These are phyloP conservation scores for Tulasnella sp. DNA, from an alignment of 768 basidiomycete species.

Conservation along the genomic window DNA sequence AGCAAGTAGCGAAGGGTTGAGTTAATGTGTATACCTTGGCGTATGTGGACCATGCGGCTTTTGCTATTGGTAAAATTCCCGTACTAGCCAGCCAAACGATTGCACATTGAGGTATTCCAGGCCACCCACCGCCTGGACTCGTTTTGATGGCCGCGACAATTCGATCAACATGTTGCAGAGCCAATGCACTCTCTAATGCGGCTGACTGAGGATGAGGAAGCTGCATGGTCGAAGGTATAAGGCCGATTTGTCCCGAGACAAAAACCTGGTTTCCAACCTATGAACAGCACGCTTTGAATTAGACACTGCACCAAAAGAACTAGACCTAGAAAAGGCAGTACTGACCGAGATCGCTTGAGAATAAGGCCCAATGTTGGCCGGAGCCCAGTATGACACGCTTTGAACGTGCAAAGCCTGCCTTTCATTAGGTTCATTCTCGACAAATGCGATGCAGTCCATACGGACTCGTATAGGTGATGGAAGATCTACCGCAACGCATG, in stretches of 20 bases:
- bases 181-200: slow-evolving; percentile 54
- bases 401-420: slow-evolving; percentile 86
- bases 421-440: slow-evolving; percentile 26
- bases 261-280: slow-evolving; percentile 69
- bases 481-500: slow-evolving; percentile 78
- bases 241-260: slow-evolving; percentile 89
- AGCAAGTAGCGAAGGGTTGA: too few relatives aligned
- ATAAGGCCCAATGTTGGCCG: slow-evolving; percentile 97
- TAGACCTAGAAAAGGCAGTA: slow-evolving; percentile 11
- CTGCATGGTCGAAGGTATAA: slow-evolving; percentile 59
- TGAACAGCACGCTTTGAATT: neutral
- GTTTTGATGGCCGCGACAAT: slow-evolving; percentile 47
- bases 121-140: slow-evolving; percentile 44
- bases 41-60: slow-evolving; percentile 28
- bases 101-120: slow-evolving; percentile 46
- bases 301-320: neutral
- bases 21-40: slow-evolving; percentile 19
- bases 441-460: slow-evolving; percentile 74
- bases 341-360: slow-evolving; percentile 80
- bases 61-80: slow-evolving; percentile 31
- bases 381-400: slow-evolving; percentile 94
- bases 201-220: slow-evolving; percentile 51
- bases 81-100: slow-evolving; percentile 56
- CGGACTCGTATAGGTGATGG: slow-evolving; percentile 42
- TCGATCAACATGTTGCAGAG: slow-evolving; percentile 65